Evolutionary conservation across 345 rosid genomes (phyloP), one percentile per base, ranked within the genome.

Genomic region (Corymbia maculata): DNA sequence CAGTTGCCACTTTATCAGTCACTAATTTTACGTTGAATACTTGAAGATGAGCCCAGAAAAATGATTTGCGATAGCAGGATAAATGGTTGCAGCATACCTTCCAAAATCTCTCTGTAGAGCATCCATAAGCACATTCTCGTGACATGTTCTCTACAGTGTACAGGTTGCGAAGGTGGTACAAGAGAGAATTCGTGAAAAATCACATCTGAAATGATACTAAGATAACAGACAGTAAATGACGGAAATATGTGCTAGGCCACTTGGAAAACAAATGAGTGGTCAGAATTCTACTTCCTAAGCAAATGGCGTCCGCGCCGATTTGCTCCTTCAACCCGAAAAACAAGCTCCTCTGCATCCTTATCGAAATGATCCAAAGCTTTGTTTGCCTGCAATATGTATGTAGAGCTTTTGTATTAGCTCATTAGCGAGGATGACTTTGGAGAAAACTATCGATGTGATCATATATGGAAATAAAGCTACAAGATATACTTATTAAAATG

Each of bases 311-410:
- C 94, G 1, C 93, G 94, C 79, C 88, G 95, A 90, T 94, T 95
- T 17, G 98, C 97, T 68, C 93, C 93, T 68, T 89, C 88, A 13
- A 97, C 93, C 9, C 99, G 98, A 87, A 85, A 42, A 91, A 91
- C 93, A 32, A 97, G 93, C 92, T 90, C 97, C 30, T 97, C 98
- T 19, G 91, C 96, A 68, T 98, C 98, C 15, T 93, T 94, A 66
- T 96, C 87, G 50, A 95, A 86, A 91, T 90, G 94, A 89, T 93
- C 94, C 92, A 98, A 91, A 86, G 95, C 90, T 88, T 94, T 90
- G 92, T 91, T 87, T 94, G 96, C 94, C 99, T 97, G 95, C 89
- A 89, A 88, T 82, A 50, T 52, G 52, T 82, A n/a, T 5, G 80
- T 17, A 75, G 82, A 19, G 28, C 82, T 36, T 75, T 75, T 75